Conservation (phyloP, 2,329 filamentous ascomycete genomes). For the Trichoderma citrinoviride region DNA sequence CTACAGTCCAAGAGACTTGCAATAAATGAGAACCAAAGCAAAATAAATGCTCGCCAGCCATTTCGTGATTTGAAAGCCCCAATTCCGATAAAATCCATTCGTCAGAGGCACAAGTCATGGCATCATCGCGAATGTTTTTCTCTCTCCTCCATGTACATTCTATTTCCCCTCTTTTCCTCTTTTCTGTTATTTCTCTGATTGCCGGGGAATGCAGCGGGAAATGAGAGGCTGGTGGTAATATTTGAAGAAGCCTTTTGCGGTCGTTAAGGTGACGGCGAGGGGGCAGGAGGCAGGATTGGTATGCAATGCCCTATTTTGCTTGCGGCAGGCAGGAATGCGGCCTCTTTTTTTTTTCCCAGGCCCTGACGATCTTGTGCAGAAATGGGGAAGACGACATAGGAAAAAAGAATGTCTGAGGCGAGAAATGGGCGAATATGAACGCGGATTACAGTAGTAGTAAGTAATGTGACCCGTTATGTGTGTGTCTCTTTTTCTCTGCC, state of each 20-base stretch:
- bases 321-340: constrained; percentile 9
- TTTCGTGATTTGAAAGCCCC: background rate
- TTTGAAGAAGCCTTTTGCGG: background rate
- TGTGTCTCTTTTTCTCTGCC: background rate
- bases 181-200: no score
- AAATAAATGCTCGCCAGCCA: background rate
- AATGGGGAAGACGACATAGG: background rate
- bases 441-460: no score
- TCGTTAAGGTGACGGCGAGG: no score
- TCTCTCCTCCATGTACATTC: no score
- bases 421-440: background rate
- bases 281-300: background rate
- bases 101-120: background rate
- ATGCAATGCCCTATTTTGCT: constrained; percentile 12
- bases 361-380: no score
- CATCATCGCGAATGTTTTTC: background rate
- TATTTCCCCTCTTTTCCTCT: no score
- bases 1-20: constrained; percentile 10
- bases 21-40: constrained; percentile 6
- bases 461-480: no score
- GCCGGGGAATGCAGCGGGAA: background rate
- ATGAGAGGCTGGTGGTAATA: background rate
- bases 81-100: background rate
- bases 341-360: no score
- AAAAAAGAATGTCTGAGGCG: constrained; percentile 1